Base-by-base conservation (phyloP, 352 stramenopile species). In the Globisporangium paroecandrum region DNA sequence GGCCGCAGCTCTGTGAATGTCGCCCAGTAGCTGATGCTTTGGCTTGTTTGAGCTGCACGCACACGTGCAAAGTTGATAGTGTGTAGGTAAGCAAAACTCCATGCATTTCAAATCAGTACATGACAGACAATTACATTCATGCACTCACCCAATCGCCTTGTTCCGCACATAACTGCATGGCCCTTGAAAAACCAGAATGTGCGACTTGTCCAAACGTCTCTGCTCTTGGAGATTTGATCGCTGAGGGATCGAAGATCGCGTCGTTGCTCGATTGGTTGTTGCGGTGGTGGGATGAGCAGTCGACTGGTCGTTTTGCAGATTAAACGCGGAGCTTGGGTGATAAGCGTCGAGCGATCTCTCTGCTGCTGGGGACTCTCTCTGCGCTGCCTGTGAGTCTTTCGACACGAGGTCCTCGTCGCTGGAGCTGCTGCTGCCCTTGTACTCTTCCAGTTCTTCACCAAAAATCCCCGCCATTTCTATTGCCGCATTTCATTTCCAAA, bases 401-500 rank as follows among this genome's bases (percentile, higher is more conserved):
- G 27, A 6, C 27, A 34, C 10, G 43, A 49, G 20, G 9, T 27
- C 46, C 41, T 29, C 20, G 13, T 55, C 57, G 24, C 51, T 51
- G 13, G 47, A 57, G 65, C 57, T 69, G 32, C 24, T 64, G 18
- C 71, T 66, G 7, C 8, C 8, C 32, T 70, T 66, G 49, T 83
- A 73, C 38, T 85, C 72, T n/a, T 74, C 69, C 18, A 79, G 69
- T 34, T 81, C 69, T 32, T 81, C 76, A 4, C 81, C 79, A 68
- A 89, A 89, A 13, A 89, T 64, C 1, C 25, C 69, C 20, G 73
- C 73, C 76, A 87, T 83, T 53, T 86, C 81, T 89, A n/a, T 46
- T 34, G 10, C 15, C 46, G 32, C 29, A 32, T 32, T 32, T 32
- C 29, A 32, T 32, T 32, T 32, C 29, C 29, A 32, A 32, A 32